Conservation (phyloP, 2,329 filamentous ascomycete genomes). For the Scedosporium dehoogii region DNA sequence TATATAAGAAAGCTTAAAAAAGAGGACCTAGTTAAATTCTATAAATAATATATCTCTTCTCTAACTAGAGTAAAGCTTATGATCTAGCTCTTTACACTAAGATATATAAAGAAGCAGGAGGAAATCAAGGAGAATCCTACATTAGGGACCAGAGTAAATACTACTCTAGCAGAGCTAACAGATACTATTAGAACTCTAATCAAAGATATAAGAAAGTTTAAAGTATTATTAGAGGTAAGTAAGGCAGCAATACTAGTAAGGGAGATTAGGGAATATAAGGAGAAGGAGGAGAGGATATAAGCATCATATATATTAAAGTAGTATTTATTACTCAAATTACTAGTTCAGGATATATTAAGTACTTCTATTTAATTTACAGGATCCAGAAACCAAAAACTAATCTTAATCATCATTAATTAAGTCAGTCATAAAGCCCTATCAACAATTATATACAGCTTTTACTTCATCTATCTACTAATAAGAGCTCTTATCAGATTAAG, state of each 20-base stretch:
- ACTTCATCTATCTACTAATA: too few relatives aligned
- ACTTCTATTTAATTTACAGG: too few relatives aligned
- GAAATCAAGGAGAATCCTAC: neutral
- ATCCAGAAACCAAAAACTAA: too few relatives aligned
- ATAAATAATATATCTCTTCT: slow-evolving; percentile 63
- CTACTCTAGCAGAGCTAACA: neutral
- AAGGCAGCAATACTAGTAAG: slow-evolving; percentile 61
- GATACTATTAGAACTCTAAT: slow-evolving; percentile 46
- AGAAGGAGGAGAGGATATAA: slow-evolving; percentile 73
- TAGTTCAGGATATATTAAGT: too few relatives aligned
- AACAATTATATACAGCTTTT: too few relatives aligned
- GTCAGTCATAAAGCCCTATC: too few relatives aligned
- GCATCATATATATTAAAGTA: neutral
- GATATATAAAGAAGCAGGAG: slow-evolving; percentile 23
- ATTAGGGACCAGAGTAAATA: neutral
- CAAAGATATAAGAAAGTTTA: slow-evolving; percentile 70
- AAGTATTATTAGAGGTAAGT: slow-evolving; percentile 63
- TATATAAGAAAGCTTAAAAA: slow-evolving; percentile 68
- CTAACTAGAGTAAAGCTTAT: slow-evolving; percentile 68
- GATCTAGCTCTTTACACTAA: slow-evolving; percentile 72
- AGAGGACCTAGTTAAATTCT: slow-evolving; percentile 71
- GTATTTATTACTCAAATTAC: too few relatives aligned
- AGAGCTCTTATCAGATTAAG: too few relatives aligned
- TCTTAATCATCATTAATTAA: too few relatives aligned
- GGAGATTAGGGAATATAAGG: slow-evolving; percentile 77